Percentiles rank a stretch among this genome's conserved stretches.
These are phyloP conservation scores for Colletotrichum phormii DNA, from an alignment of 2,329 filamentous ascomycete genomes.

Conservation along the genomic window DNA sequence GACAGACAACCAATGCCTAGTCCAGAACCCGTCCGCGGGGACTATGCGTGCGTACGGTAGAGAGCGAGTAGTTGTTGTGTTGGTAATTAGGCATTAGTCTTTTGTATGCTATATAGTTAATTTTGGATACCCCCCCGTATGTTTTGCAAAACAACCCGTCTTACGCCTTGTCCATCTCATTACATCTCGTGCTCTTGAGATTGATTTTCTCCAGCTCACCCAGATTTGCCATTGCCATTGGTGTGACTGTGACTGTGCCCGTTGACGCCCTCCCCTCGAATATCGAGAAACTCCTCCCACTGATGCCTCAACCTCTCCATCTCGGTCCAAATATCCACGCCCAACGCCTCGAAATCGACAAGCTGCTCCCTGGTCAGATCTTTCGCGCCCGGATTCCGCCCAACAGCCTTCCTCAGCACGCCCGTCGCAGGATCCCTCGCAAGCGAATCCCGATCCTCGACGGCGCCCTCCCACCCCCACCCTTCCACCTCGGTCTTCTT, in stretches of 20 bases:
- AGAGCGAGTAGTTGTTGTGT: not conserved
- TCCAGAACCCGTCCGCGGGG: not conserved
- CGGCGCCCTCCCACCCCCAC: conserved; percentile 79
- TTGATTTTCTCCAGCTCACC: not conserved
- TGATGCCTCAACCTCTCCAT: conserved; percentile 77
- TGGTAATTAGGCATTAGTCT: conserved; percentile 15
- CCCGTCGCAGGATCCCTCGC: conserved; percentile 56
- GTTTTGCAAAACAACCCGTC: not conserved
- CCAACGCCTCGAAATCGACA: conserved; percentile 71
- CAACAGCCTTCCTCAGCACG: conserved; percentile 63
- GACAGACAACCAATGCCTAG: not conserved
- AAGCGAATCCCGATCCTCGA: conserved; percentile 61
- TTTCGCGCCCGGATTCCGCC: conserved; percentile 68
- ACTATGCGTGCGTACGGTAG: not conserved
- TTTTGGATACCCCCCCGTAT: conserved; percentile 10
- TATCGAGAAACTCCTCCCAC: conserved; percentile 67
- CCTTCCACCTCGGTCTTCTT: conserved; percentile 86
- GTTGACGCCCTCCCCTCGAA: conserved; percentile 9
- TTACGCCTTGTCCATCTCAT: not conserved
- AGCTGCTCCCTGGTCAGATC: conserved; percentile 71
- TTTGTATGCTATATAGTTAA: not conserved
- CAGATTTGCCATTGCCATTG: conserved; percentile 8
- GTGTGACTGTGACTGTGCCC: not conserved
- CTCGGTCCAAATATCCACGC: conserved; percentile 72
- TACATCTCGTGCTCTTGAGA: too few relatives aligned